Evolutionary conservation across 352 stramenopile genomes (phyloP), one percentile per base, ranked within the genome.

Genomic region (Phytophthora pini): DNA sequence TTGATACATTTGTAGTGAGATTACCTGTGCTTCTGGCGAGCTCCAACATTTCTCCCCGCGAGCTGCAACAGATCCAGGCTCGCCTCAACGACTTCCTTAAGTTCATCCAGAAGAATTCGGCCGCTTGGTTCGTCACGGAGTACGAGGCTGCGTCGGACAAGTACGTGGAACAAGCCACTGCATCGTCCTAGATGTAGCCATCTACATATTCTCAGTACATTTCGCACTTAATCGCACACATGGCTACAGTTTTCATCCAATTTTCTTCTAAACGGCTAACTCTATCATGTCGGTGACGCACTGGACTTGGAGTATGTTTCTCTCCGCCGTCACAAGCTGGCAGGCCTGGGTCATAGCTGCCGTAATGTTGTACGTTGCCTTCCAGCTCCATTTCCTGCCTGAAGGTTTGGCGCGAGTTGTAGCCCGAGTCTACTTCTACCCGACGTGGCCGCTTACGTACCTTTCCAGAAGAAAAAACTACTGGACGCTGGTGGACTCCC

Each of bases 381-480:
- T 97, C 84, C 95, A 98, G 70, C 88, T 91, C 40, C 93, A 98
- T 66, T 68, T 92, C 45, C 76, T 98, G 8, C 91, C 93, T 0
- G 48, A 81, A 38, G 72, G 79, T 0, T 39, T 98, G 29, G 88
- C 85, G 4, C 78, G 78, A 53, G 68, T 97, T 53, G 91, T 91
- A 4, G 93, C 87, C 7, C 81, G 84, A 24, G 60, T 87, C 10
- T 87, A 88, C 45, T 98, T 98, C 79, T 98, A 96, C 73, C 95
- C 95, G 24, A 98, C 94, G 17, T 89, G 94, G 69, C 95, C 95
- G 5, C 87, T 98, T 51, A 98, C 95, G 46, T 93, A 96, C 65
- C 76, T 92, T 13, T 84, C 82, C 51, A 75, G 92, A n/a, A 84
- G 94, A 44, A 76, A 76, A 34, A 89, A 95, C 77, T 98, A 97